These are phyloP conservation scores for Aspergillus bridgeri DNA, from an alignment of 495 filamentous ascomycete genomes.

Conservation along the genomic window DNA sequence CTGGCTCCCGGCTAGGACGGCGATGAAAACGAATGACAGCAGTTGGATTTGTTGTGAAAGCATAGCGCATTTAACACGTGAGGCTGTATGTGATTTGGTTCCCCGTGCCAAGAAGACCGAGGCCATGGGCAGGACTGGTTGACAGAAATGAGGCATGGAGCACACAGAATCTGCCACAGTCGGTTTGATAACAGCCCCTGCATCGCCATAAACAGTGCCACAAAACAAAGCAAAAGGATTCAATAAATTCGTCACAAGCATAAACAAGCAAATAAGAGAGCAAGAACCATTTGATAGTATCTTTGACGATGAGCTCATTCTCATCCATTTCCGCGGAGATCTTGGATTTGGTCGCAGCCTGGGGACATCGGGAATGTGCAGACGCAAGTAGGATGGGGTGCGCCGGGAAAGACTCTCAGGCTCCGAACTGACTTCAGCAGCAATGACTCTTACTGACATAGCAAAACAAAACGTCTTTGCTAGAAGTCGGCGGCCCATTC, in stretches of 20 bases:
- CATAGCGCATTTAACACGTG: background rate
- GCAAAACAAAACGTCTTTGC: conserved; percentile 6
- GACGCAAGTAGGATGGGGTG: conserved; percentile 13
- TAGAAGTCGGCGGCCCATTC: background rate
- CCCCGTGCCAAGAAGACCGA: background rate
- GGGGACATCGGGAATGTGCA: conserved; percentile 7
- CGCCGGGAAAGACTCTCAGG: conserved; percentile 8
- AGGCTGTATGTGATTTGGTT: conserved; percentile 8
- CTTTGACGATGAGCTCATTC: conserved; percentile 10
- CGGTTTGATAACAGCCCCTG: conserved; percentile 1
- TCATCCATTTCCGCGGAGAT: conserved; percentile 12
- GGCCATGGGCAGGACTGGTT: background rate
- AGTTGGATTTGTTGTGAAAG: conserved; percentile 11
- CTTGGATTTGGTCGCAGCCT: conserved; percentile 11
- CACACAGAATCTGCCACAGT: background rate
- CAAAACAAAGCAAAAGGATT: conserved; percentile 6
- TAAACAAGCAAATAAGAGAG: conserved; percentile 4
- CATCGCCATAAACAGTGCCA: conserved; percentile 15
- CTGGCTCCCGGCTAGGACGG: background rate
- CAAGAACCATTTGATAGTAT: conserved; percentile 13
- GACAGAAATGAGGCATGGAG: background rate
- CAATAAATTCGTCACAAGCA: conserved; percentile 1
- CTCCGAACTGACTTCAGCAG: conserved; percentile 8
- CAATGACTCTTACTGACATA: conserved; percentile 8
- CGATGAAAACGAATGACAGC: conserved; percentile 12